Evolutionary conservation across 2,329 filamentous ascomycete genomes (phyloP), one percentile per base, ranked within the genome.

Genomic region (Cercospora berteroae): DNA sequence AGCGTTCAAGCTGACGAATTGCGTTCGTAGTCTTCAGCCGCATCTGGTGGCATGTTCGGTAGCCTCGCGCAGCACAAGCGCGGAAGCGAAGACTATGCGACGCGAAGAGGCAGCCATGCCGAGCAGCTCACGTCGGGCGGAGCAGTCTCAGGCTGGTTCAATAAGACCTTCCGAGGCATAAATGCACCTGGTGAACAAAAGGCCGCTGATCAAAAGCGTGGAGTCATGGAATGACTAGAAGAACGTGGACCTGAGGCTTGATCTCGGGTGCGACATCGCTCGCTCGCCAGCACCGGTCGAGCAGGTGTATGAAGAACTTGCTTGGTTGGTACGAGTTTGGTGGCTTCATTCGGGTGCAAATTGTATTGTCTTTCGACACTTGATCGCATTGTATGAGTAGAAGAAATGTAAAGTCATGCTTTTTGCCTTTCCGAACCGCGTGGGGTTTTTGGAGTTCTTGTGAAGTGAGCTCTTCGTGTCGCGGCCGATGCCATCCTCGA

Each of bases 51-150:
- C 48, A 64, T 75, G 16, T 77, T 77, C 68, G 66, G 62, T 36
- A 76, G 73, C 59, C 70, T 78, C 27, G 67, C 69, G 9, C 66
- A 71, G 12, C 68, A 70, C 52, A 77, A 78, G 66, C 71, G 76
- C 5, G 76, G 76, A 16, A 76, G 75, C 64, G 67, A 77, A 64
- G 76, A 76, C 65, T 77, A 77, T 61, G 72, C 65, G 16, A 69
- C 73, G 27, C 73, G 76, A 16, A 72, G 76, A 18, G 69, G 70
- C n/a, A 76, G 72, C 58, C 71, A 74, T 29, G 52, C 63, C 29
- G 75, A 76, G 25, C 72, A 73, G 63, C 36, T 65, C 12, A 44
- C 55, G 13, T 50, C 44, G 6, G 70, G 69, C 7, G 73, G 74
- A 27, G 48, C 74, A 8, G 61, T 74, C 1, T 68, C 67, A 44